phyloP scores from a whole-genome alignment of 148 eudicot species.

The Tetragonia tetragonoides region DNA sequence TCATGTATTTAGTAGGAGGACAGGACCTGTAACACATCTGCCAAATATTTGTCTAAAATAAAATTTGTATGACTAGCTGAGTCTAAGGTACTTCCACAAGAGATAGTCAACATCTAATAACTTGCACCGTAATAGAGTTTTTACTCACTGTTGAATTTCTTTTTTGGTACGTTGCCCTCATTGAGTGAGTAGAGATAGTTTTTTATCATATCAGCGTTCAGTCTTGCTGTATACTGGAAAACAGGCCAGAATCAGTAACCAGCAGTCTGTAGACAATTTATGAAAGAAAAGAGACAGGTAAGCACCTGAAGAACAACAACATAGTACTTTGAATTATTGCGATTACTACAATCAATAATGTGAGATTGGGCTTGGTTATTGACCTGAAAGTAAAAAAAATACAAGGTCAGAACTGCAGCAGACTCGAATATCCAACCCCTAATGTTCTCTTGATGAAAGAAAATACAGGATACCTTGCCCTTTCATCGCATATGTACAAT shows the following conservation, averaged over 20 bases:
- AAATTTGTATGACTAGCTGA: neutral
- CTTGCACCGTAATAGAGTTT: neutral
- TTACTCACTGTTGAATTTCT: conserved; percentile 90
- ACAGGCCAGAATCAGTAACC: conserved; percentile 10
- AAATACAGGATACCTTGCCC: neutral
- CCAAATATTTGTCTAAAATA: neutral
- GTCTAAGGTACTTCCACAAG: neutral
- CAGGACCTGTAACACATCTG: neutral
- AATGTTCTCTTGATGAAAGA: neutral
- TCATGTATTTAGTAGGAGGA: neutral
- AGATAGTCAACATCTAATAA: neutral
- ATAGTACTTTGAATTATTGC: conserved; percentile 84
- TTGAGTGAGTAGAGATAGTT: conserved; percentile 78
- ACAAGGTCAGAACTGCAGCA: conserved; percentile 15
- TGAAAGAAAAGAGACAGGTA: conserved; percentile 13
- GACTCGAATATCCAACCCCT: neutral
- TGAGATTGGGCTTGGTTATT: conserved; percentile 89
- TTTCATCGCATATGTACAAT: neutral
- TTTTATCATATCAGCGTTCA: conserved; percentile 91
- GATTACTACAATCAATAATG: conserved; percentile 76
- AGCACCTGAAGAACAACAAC: conserved; percentile 91
- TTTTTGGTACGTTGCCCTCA: conserved; percentile 80
- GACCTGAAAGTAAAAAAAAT: conserved; percentile 44
- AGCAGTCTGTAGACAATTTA: neutral
- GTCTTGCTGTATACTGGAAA: conserved; percentile 85